Evolutionary conservation across 805 yeast species (phyloP), one percentile per base, ranked within the genome.

Genomic region (Phaffomyces thermotolerans): DNA sequence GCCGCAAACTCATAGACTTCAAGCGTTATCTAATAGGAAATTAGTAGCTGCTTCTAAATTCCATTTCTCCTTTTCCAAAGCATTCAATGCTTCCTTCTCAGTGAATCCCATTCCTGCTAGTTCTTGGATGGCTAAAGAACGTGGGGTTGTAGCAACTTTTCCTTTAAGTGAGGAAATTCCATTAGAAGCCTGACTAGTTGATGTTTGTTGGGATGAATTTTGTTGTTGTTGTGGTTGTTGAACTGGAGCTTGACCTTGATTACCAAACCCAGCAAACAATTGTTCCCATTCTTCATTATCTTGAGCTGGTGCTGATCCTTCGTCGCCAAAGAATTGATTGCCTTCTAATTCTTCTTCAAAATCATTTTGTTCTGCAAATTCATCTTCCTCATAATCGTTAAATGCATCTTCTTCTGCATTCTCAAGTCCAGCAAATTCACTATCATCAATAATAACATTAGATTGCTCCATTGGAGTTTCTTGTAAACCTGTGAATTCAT

Each of bases 91-190:
- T 41, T 79, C 81, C 0, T 70, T 68, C 50, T 74, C 72, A 15
- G 78, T 74, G 58, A 90, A 90, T 3, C 98, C 98, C 96, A 90
- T 90, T 31, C 90, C 89, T 20, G 79, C 78, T 49, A 90, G 68
- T 61, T 90, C 95, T 52, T 80, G 83, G 37, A 88, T 69, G 1
- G 91, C 85, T 45, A 74, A 57, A 3, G 73, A 68, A 23, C 73
- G 71, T 22, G 78, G 78, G 3, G 72, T 62, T 1, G 69, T 64
- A 1, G 72, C 72, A 43, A 65, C 50, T n/a, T 56, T 59, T 25
- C 66, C 61, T 34, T 54, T 55, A 6, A 48, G 46, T 15, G 52
- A 48, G 1, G 52, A 27, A 27, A 27, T 33, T 15, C 39, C 17
- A 8, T 41, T 25, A 1, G 44, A 22, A n/a, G 30, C 43, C 13